phyloP scores from a whole-genome alignment of 139 green algal species.

The Klebsormidium nitens region DNA sequence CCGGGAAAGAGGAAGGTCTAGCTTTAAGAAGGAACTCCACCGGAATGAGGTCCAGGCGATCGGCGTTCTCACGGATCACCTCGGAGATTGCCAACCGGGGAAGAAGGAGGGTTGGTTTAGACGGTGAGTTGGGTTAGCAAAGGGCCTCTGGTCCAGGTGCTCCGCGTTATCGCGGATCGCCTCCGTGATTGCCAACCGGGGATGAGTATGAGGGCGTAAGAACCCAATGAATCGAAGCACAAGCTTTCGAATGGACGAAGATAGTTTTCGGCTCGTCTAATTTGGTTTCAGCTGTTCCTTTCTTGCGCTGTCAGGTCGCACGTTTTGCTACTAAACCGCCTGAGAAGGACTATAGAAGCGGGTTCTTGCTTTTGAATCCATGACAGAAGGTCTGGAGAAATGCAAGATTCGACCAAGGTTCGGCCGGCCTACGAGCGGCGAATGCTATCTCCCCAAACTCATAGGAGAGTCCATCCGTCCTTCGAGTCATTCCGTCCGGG shows the following conservation, averaged over 20 bases:
- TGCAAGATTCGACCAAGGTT: background rate
- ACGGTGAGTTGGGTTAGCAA: conserved; percentile 21
- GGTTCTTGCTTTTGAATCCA: too few relatives aligned
- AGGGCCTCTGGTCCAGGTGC: conserved; percentile 25
- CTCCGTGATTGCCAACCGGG: conserved; percentile 26
- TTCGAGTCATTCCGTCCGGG: background rate
- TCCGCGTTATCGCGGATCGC: conserved; percentile 19
- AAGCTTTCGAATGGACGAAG: too few relatives aligned
- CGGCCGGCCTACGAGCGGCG: background rate
- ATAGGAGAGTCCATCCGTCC: background rate
- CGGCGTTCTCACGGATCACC: conserved; percentile 19
- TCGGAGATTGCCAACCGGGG: conserved; percentile 33
- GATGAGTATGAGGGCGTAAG: too few relatives aligned
- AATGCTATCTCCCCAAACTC: background rate
- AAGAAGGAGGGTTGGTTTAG: background rate
- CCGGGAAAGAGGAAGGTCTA: too few relatives aligned
- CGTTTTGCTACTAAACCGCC: too few relatives aligned
- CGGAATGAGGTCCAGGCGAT: conserved; percentile 29
- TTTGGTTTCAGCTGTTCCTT: too few relatives aligned
- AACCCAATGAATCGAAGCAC: too few relatives aligned
- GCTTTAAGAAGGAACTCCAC: conserved; percentile 29
- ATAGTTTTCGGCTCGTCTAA: too few relatives aligned
- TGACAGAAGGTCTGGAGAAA: background rate
- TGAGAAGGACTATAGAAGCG: too few relatives aligned
- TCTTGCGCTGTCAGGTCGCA: too few relatives aligned